Evolutionary conservation across 768 basidiomycete species (phyloP), one percentile per base, ranked within the genome.

Genomic region (Omphalotus guepiniiformis): DNA sequence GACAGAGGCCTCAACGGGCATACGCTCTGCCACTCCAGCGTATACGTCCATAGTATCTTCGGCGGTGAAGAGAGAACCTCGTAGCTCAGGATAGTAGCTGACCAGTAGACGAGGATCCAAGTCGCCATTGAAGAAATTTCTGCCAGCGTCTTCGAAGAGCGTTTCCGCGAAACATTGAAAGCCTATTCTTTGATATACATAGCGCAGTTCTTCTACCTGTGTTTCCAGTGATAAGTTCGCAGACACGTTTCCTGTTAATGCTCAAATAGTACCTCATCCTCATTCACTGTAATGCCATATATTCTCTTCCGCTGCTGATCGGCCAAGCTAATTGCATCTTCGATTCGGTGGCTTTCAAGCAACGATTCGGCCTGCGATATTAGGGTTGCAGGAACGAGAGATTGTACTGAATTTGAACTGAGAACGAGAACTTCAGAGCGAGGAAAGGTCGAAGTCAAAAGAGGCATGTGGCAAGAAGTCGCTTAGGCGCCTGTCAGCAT

Each of bases 21-120:
- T 81, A 48, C 78, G 74, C 52, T 83, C 80, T 48, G 74, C 79
- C 3, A 94, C 73, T 7, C 93, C 93, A 38, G 81, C 72, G 66
- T 83, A 93, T 4, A 93, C 69, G 49, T 88, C 79, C 34, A 86
- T 69, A 9, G 74, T 66, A 48, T 89, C 82, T 7, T 69, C 68
- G 6, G 67, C 54, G 9, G 54, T 56, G 58, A 85, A 83, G 22
- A 93, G 66, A 9, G 72, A 66, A 16, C 85, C 87, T 23, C 84
- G 74, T n/a, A 93, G 67, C 50, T 82, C 75, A 6, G 88, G 82
- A 56, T 83, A 94, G 62, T 90, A 85, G 52, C 88, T 82, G 51
- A 94, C 70, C 30, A 93, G 73, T 2, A 93, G 61, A 12, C 92
- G 79, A 0, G 92, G 89, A 64, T 96, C 92, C n/a, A 90, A 66